Percentiles rank a stretch among this genome's conserved stretches.
These are phyloP conservation scores for Didymella sp. DNA, from an alignment of 2,329 filamentous ascomycete species.

Conservation along the genomic window DNA sequence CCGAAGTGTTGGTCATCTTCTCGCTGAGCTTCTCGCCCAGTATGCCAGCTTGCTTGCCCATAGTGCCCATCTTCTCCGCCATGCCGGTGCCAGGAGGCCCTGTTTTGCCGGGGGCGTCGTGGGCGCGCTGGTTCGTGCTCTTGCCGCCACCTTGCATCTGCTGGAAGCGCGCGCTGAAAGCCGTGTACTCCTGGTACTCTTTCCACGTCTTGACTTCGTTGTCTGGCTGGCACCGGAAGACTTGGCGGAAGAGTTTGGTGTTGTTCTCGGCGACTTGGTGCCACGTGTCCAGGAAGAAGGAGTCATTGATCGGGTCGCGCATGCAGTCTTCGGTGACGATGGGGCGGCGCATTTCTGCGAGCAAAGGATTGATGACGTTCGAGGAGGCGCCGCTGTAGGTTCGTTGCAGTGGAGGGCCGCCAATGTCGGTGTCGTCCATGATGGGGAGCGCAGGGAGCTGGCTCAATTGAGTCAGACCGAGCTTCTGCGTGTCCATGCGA, in stretches of 20 bases:
- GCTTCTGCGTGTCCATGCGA: slow-evolving; percentile 68
- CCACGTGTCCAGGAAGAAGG: slow-evolving; percentile 90
- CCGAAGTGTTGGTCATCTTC: slow-evolving; percentile 33
- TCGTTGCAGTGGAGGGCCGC: slow-evolving; percentile 69
- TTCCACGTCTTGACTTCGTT: slow-evolving; percentile 93
- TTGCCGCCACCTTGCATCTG: slow-evolving; percentile 66
- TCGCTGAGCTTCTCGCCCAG: slow-evolving; percentile 42
- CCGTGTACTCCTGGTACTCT: slow-evolving; percentile 84
- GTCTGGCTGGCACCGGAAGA: slow-evolving; percentile 97
- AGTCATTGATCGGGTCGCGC: slow-evolving; percentile 81
- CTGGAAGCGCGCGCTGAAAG: slow-evolving; percentile 79
- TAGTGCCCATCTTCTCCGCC: slow-evolving; percentile 36
- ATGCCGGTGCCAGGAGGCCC: slow-evolving; percentile 56
- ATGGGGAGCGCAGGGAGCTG: slow-evolving; percentile 74
- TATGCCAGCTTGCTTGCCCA: slow-evolving; percentile 34
- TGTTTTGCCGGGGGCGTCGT: slow-evolving; percentile 57
- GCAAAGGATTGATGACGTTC: slow-evolving; percentile 56
- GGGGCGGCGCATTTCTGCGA: slow-evolving; percentile 74
- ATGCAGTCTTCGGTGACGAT: slow-evolving; percentile 89
- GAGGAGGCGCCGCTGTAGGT: slow-evolving; percentile 60
- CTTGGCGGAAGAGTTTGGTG: slow-evolving; percentile 88
- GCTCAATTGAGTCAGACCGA: slow-evolving; percentile 71
- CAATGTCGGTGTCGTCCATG: slow-evolving; percentile 81
- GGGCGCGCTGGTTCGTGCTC: slow-evolving; percentile 57
- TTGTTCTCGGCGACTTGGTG: slow-evolving; percentile 88